A percentile compares a stretch with the other conserved stretches of the same genome.
Evolutionary conservation across 331 rosid species (phyloP).

Genomic region (Acacia concinna): DNA sequence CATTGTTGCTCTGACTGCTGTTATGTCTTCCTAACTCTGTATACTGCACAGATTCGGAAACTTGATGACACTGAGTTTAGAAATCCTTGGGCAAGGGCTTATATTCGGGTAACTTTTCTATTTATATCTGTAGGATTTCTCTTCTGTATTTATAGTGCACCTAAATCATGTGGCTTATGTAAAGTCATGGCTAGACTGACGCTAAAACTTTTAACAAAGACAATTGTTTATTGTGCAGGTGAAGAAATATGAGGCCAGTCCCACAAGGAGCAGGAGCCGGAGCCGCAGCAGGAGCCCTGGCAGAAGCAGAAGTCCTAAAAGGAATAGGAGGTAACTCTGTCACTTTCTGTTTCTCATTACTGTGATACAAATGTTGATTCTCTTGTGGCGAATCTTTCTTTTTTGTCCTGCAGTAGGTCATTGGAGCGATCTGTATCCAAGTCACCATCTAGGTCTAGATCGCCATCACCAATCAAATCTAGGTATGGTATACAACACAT

Average conservation of each 20-base stretch:
- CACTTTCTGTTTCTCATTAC: background rate
- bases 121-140: background rate
- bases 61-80: slow-evolving; percentile 93
- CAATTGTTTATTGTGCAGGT: slow-evolving; percentile 54
- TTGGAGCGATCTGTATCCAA: slow-evolving; percentile 78
- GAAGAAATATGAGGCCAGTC: slow-evolving; percentile 72
- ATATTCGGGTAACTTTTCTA: slow-evolving; percentile 66
- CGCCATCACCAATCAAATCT: slow-evolving; percentile 82
- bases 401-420: slow-evolving; percentile 58
- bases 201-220: background rate
- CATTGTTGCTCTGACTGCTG: background rate
- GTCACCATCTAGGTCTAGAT: slow-evolving; percentile 79
- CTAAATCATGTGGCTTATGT: background rate
- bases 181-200: background rate
- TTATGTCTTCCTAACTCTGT: background rate
- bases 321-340: slow-evolving; percentile 58
- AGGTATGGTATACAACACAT: slow-evolving; percentile 66
- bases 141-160: background rate
- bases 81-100: slow-evolving; percentile 97
- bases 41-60: slow-evolving; percentile 64
- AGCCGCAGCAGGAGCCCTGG: slow-evolving; percentile 90
- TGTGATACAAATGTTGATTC: background rate
- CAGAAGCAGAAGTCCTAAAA: slow-evolving; percentile 66
- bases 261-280: slow-evolving; percentile 79
- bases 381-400: slow-evolving; percentile 1